Percentiles rank a stretch among this genome's conserved stretches.
These are phyloP conservation scores for Trichoderma erinaceum DNA, from an alignment of 495 filamentous ascomycete genomes.

Conservation along the genomic window DNA sequence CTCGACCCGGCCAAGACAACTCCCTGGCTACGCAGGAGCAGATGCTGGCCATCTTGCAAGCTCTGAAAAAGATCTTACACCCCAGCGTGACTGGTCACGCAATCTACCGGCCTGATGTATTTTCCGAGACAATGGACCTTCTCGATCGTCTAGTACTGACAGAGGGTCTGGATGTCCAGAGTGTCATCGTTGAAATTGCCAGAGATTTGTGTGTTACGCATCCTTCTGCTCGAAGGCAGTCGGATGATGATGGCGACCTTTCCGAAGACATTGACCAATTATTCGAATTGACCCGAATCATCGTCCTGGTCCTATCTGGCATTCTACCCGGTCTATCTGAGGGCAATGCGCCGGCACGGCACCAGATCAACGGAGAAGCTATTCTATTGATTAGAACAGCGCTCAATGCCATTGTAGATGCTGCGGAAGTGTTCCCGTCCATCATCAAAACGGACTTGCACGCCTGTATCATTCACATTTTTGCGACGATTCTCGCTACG, in stretches of 20 bases:
- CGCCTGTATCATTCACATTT: slow-evolving; percentile 94
- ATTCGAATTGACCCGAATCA: slow-evolving; percentile 92
- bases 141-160: slow-evolving; percentile 90
- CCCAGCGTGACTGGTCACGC: slow-evolving; percentile 94
- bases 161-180: slow-evolving; percentile 82
- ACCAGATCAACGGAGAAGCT: slow-evolving; percentile 74
- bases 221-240: slow-evolving; percentile 70
- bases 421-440: slow-evolving; percentile 87
- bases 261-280: slow-evolving; percentile 97
- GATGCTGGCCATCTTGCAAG: slow-evolving; percentile 81
- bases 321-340: slow-evolving; percentile 83
- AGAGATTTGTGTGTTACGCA: slow-evolving; percentile 83
- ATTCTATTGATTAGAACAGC: slow-evolving; percentile 71
- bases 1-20: slow-evolving; percentile 62
- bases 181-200: slow-evolving; percentile 87
- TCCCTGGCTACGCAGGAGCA: slow-evolving; percentile 67
- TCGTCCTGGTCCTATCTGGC: slow-evolving; percentile 84
- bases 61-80: slow-evolving; percentile 88
- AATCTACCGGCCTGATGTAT: slow-evolving; percentile 91
- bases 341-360: slow-evolving; percentile 60
- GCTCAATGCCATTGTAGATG: slow-evolving; percentile 83
- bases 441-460: slow-evolving; percentile 96
- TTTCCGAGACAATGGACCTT: slow-evolving; percentile 94
- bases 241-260: slow-evolving; percentile 65
- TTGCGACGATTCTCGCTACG: slow-evolving; percentile 84